Conservation (phyloP, 1,284 basidiomycete species). For the Marasmius tenuissimus region DNA sequence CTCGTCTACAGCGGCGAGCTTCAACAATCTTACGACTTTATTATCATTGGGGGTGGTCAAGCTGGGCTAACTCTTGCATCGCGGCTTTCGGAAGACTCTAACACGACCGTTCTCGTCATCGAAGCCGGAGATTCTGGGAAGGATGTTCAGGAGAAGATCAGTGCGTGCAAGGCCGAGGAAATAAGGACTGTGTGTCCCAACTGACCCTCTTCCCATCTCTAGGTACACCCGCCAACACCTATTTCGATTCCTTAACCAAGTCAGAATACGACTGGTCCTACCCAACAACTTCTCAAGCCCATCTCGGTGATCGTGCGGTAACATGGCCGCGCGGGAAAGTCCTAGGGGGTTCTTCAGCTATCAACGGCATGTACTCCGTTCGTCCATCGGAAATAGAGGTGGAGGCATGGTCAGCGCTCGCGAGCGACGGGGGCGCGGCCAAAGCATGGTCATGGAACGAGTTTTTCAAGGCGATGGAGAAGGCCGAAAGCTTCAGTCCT, state of each 20-base stretch:
- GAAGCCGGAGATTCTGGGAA: slow-evolving; percentile 69
- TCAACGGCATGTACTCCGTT: slow-evolving; percentile 67
- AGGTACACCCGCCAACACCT: slow-evolving; percentile 38
- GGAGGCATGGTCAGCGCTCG: slow-evolving; percentile 42
- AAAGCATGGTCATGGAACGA: slow-evolving; percentile 47
- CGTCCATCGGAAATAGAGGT: slow-evolving; percentile 46
- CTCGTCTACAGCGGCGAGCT: not conserved
- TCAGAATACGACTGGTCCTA: slow-evolving; percentile 66
- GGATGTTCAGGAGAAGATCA: slow-evolving; percentile 37
- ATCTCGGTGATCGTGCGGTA: slow-evolving; percentile 35
- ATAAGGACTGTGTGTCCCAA: not conserved
- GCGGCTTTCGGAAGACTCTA: slow-evolving; percentile 61
- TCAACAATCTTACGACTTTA: slow-evolving; percentile 41
- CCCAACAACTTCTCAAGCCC: slow-evolving; percentile 50
- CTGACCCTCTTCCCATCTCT: slow-evolving; percentile 19
- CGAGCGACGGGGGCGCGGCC: slow-evolving; percentile 27
- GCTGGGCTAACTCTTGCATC: slow-evolving; percentile 64
- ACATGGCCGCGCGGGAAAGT: slow-evolving; percentile 65
- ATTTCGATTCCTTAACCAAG: slow-evolving; percentile 47
- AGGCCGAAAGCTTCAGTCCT: slow-evolving; percentile 33
- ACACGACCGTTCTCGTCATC: slow-evolving; percentile 63
- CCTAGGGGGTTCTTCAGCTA: slow-evolving; percentile 69
- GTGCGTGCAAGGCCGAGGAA: slow-evolving; percentile 22
- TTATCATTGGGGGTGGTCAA: slow-evolving; percentile 58
- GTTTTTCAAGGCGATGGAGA: slow-evolving; percentile 47